Percentiles rank a stretch among this genome's conserved stretches.
Conservation (phyloP, 805 yeast genomes). For the Alloascoidea africana region DNA sequence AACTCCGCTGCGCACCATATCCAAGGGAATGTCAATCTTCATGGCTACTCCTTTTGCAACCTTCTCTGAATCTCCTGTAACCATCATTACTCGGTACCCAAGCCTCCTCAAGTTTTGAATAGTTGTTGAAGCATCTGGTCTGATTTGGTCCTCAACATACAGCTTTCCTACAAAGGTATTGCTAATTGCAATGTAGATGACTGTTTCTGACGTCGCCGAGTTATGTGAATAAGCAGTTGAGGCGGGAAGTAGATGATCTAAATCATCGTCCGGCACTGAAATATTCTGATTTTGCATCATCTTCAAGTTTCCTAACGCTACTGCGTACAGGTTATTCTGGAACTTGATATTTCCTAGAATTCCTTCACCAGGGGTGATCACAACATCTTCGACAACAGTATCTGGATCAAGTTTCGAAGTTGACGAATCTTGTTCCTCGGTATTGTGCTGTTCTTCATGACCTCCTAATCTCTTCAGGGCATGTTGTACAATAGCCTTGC, state of each 20-base stretch:
- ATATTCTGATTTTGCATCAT: neutral
- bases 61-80: constrained; percentile 69
- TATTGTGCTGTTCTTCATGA: too few species aligned
- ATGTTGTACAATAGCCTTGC: constrained; percentile 42
- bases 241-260: too few species aligned
- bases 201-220: constrained; percentile 29
- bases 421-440: too few species aligned
- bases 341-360: constrained; percentile 13
- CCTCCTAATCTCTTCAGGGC: constrained; percentile 12
- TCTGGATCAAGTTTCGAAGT: constrained; percentile 2
- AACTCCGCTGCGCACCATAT: constrained; percentile 59
- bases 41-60: constrained; percentile 53
- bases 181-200: constrained; percentile 44
- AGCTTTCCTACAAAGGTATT: constrained; percentile 45
- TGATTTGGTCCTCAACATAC: constrained; percentile 52
- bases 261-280: neutral
- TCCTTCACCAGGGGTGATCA: constrained; percentile 24
- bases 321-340: neutral
- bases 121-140: constrained; percentile 47
- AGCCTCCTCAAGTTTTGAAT: constrained; percentile 34
- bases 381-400: constrained; percentile 11
- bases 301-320: neutral
- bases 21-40: constrained; percentile 47
- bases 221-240: too few species aligned
- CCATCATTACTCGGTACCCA: constrained; percentile 61